Evolutionary conservation across 345 rosid species (phyloP).

Genomic region (Ricinus communis): DNA sequence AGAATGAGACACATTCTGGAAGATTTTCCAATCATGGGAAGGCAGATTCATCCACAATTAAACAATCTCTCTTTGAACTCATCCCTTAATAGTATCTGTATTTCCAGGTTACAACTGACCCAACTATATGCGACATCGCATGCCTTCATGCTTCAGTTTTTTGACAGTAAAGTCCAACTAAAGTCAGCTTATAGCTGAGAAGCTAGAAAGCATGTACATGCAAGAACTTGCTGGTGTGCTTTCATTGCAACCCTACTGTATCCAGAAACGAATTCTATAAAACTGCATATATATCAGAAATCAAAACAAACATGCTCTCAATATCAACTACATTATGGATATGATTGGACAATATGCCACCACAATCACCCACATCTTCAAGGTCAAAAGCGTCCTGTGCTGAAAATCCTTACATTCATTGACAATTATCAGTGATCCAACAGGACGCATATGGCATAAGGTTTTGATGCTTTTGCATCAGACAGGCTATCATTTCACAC

Average conservation of each 20-base stretch:
- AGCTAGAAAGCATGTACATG: background rate
- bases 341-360: background rate
- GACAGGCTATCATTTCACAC: background rate
- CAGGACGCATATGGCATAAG: too few species aligned
- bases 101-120: background rate
- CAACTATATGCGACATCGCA: background rate
- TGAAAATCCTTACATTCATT: background rate
- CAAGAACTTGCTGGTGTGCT: background rate
- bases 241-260: background rate
- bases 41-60: background rate
- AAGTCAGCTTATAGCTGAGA: background rate
- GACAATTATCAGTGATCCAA: background rate
- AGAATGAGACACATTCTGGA: background rate
- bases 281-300: constrained; percentile 1
- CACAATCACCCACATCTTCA: background rate
- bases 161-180: background rate
- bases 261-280: background rate
- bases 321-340: background rate
- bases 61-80: background rate
- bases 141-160: constrained; percentile 9
- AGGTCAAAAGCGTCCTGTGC: background rate
- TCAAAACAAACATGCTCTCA: background rate
- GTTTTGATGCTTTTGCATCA: too few species aligned
- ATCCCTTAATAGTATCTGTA: background rate
- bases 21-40: background rate